These are phyloP conservation scores for Ceratonia siliqua DNA, from an alignment of 306 rosid genomes.

Conservation along the genomic window DNA sequence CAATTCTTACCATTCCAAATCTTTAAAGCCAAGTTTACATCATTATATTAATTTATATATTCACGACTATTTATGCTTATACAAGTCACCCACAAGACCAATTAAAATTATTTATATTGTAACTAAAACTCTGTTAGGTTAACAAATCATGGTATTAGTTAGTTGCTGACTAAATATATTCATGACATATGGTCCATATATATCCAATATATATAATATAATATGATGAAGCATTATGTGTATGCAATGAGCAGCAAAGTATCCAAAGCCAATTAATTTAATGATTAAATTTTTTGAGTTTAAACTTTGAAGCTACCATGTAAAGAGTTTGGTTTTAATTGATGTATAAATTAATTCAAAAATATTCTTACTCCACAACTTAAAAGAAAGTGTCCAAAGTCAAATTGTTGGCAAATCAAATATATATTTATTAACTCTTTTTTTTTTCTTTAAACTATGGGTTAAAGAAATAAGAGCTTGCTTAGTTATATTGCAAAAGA, in stretches of 20 bases:
- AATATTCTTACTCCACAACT: too few relatives aligned
- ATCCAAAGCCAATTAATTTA: slow-evolving; percentile 18
- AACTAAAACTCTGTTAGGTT: background rate
- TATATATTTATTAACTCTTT: too few relatives aligned
- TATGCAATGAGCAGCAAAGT: background rate
- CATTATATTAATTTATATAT: slow-evolving; percentile 23
- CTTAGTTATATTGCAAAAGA: too few relatives aligned
- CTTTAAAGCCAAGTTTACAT: slow-evolving; percentile 66
- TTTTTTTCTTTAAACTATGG: too few relatives aligned
- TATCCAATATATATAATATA: background rate
- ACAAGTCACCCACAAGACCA: slow-evolving; percentile 19
- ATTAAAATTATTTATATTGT: background rate
- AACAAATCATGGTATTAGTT: background rate
- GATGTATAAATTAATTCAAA: too few relatives aligned
- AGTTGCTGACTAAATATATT: background rate
- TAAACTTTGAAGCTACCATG: too few relatives aligned
- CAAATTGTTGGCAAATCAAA: too few relatives aligned
- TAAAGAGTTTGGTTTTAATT: too few relatives aligned
- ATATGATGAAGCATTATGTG: background rate
- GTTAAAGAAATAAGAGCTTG: too few relatives aligned
- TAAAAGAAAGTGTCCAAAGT: too few relatives aligned
- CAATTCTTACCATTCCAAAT: slow-evolving; percentile 16
- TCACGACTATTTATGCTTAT: background rate
- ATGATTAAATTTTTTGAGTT: too few relatives aligned
- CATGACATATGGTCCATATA: background rate